Evolutionary conservation across 768 basidiomycete genomes (phyloP), one percentile per base, ranked within the genome.

Genomic region (Phanerodontia chrysosporium): DNA sequence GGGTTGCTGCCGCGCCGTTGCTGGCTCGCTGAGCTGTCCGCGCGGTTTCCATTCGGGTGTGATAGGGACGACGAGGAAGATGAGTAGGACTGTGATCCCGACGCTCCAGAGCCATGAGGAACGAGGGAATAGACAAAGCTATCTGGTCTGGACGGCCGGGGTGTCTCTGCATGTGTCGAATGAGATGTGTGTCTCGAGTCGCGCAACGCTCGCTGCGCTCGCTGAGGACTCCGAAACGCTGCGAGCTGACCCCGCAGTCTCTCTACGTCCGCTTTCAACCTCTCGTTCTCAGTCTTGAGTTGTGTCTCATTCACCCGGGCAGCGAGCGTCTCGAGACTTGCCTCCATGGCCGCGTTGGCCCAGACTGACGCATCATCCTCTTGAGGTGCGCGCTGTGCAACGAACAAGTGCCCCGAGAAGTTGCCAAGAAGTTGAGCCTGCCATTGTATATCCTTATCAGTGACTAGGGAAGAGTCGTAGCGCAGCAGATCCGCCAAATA

Each of bases 341-440:
- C 77, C 29, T 83, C 78, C 32, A 83, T 61, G 13, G 83, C 60
- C 3, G 76, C 65, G 28, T 73, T 65, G n/a, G 72, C 71, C 59
- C 71, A 64, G 7, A 62, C 58, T 5, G 63, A 59, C 24, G 64
- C 35, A 27, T 18, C 68, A 67, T 25, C 51, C 27, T 18, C 18
- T 7, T 18, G 10, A 7, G 39, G 10, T 36, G 60, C 56, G 45
- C 52, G 55, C 72, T 39, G 52, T 0, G 79, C 73, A 12, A 79
- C 68, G 62, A 85, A 78, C 48, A 85, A 68, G 57, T 87, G 82
- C 0, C 81, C 84, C 0, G 84, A 86, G 63, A 78, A 85, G 54
- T 85, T 78, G 2, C 74, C 71, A 14, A 89, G 76, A 3, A 87
- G 77, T 57, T 86, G 83, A 0, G 83, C 80, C 61, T 89, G 80